Evolutionary conservation across 768 basidiomycete genomes (phyloP), one percentile per base, ranked within the genome.

Genomic region (Russula vinacea): DNA sequence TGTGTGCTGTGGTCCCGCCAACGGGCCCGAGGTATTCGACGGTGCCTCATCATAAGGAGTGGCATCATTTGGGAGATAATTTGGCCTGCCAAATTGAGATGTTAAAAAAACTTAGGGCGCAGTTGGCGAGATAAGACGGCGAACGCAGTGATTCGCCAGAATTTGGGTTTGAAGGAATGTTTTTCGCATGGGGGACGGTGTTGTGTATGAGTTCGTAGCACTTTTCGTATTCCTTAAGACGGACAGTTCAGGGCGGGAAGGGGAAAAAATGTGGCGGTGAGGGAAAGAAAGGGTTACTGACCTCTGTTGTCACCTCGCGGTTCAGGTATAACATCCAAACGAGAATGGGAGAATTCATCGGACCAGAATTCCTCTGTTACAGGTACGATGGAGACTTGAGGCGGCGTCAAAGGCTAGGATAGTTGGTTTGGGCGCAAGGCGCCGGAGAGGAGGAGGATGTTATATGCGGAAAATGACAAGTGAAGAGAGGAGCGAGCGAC

Each of bases 301-400:
- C 89, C 73, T 85, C 82, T 73, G 79, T 78, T 14, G 84, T 82
- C 71, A 90, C 84, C 73, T 89, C 87, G 60, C 89, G 79, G 69
- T 90, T 90, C 71, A 89, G 75, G 5, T 86, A 87, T 56, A 91
- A 76, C 86, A 90, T 89, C 89, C 89, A 91, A 26, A 89, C 85
- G 32, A 91, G 80, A 66, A 90, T 84, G 13, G 87, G 86, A 71
- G 83, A 85, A 62, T 86, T 85, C 77, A 80, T 75, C 49, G 47
- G 19, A 22, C 49, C 40, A 51, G 14, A 22, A 42, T 39, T 51
- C 47, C 39, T 52, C 32, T 58, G 42, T 10, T 42, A 51, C 39
- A 26, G 49, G 56, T 57, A 33, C 39, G 39, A 40, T 56, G 49
- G 40, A 35, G 26, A 56, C 47, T 50, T 29, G 49, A 56, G 55